Evolutionary conservation across 2,329 filamentous ascomycete species (phyloP).

Genomic region (Tolypocladium pustulatum): DNA sequence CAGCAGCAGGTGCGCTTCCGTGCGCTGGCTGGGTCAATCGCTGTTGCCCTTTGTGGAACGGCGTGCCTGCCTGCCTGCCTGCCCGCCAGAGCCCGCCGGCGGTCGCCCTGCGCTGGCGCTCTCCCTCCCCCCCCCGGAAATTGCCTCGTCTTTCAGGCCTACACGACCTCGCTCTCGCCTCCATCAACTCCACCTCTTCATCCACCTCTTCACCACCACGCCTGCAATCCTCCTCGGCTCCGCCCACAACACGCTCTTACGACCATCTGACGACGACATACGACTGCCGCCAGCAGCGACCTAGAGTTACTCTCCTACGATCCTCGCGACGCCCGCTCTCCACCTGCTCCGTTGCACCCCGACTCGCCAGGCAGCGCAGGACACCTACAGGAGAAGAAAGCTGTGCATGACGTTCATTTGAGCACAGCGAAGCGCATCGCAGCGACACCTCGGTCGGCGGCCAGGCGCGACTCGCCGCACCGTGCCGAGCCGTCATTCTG

Average conservation of each 20-base stretch:
- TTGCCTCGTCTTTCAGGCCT: conserved; percentile 24
- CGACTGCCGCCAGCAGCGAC: too few species aligned
- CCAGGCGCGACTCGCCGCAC: conserved; percentile 16
- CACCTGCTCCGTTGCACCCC: too few species aligned
- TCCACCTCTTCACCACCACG: conserved; percentile 8
- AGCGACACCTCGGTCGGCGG: too few species aligned
- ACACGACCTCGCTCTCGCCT: conserved; percentile 1
- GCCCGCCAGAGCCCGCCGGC: background rate
- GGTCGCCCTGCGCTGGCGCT: background rate
- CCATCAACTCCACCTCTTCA: conserved; percentile 6
- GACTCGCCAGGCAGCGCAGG: too few species aligned
- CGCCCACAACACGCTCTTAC: background rate
- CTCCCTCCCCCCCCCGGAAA: conserved; percentile 1
- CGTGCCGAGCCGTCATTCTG: background rate
- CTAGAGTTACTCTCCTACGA: too few species aligned
- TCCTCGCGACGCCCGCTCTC: too few species aligned
- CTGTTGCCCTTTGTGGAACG: background rate
- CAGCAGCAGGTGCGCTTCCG: background rate
- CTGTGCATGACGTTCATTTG: too few species aligned
- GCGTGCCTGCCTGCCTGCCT: background rate
- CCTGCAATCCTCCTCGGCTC: background rate
- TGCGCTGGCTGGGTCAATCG: background rate
- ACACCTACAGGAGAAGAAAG: too few species aligned
- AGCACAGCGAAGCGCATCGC: too few species aligned
- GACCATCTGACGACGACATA: too few species aligned